Evolutionary conservation across 2,329 filamentous ascomycete species (phyloP), one percentile per base, ranked within the genome.

Genomic region (Aspergillus bombycis): DNA sequence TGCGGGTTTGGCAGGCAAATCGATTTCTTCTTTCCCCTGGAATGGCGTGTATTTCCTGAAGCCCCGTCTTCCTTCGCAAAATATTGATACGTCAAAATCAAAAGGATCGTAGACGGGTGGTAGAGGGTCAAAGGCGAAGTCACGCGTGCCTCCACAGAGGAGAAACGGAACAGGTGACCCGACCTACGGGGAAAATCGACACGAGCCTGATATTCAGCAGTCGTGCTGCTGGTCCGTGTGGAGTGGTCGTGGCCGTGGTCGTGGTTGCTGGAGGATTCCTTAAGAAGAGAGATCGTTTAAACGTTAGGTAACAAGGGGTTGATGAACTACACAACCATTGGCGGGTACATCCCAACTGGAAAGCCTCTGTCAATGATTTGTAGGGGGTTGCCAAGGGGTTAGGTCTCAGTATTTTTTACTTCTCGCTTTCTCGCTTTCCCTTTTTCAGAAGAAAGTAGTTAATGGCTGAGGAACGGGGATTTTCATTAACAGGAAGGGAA

Each of bases 251-350:
- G 62, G 53, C 52, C 60, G 34, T 54, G 62, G 62, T 53, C 34
- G 60, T 52, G 63, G 67, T 69, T 70, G 71, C 70, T 73, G 70
- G 71, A 61, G 60, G 64, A 70, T 68, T 68, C 70, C 65, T 68
- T 23, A 26, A 46, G 63, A 67, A 66, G 68, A 67, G 65, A 58
- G 60, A 63, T 66, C 57, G 67, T 55, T 55, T 52, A 30, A 70
- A 70, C 66, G 64, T 67, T 58, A 62, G 48, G 52, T 38, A 50
- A 48, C 28, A 38, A 30, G 41, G 46, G 45, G 48, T 36, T 19
- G n/a, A 26, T 26, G 9, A 26, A 32, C n/a, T 26, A 48, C 28
- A 45, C 43, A 23, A 32, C 23, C 16, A 59, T 52, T n/a, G 21
- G 34, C 12, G 34, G 30, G 30, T 21, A 48, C 52, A n/a, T 59